Percentiles rank a stretch among this genome's conserved stretches.
phyloP scores from a whole-genome alignment of 2,329 filamentous ascomycete species.

The Trichoderma endophyticum region DNA sequence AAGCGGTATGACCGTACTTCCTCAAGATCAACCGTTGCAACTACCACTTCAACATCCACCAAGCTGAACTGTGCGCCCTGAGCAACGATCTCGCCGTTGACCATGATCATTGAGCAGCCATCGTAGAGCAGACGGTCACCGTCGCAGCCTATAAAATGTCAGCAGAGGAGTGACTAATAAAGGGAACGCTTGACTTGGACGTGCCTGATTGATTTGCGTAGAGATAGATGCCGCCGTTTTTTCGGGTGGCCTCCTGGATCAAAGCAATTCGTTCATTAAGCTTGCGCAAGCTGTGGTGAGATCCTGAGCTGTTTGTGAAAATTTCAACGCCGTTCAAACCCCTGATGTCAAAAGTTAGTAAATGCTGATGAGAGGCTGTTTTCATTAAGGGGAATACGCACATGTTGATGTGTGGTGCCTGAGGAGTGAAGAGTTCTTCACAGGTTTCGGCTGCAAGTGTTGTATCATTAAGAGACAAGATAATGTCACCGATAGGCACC shows the following conservation, averaged over 20 bases:
- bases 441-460: slow-evolving; percentile 42
- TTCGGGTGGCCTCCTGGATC: slow-evolving; percentile 63
- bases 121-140: slow-evolving; percentile 38
- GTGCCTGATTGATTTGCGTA: slow-evolving; percentile 32
- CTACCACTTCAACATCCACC: slow-evolving; percentile 63
- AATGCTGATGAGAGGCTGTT: not conserved
- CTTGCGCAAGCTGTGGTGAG: slow-evolving; percentile 57
- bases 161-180: not conserved
- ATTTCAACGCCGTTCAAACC: slow-evolving; percentile 14
- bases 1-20: slow-evolving; percentile 50
- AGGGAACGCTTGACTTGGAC: not conserved
- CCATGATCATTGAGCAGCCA: slow-evolving; percentile 40
- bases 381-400: not conserved
- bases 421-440: slow-evolving; percentile 17
- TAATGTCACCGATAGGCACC: slow-evolving; percentile 39
- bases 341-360: not conserved
- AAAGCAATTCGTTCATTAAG: slow-evolving; percentile 61
- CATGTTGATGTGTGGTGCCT: slow-evolving; percentile 12
- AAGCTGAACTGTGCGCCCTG: slow-evolving; percentile 63
- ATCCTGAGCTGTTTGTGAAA: slow-evolving; percentile 28
- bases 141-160: not conserved
- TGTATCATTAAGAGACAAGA: slow-evolving; percentile 39
- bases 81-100: slow-evolving; percentile 59
- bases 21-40: slow-evolving; percentile 66
- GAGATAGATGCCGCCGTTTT: slow-evolving; percentile 57